phyloP scores from a whole-genome alignment of 441 rosid genomes.

The Populus hybrid region DNA sequence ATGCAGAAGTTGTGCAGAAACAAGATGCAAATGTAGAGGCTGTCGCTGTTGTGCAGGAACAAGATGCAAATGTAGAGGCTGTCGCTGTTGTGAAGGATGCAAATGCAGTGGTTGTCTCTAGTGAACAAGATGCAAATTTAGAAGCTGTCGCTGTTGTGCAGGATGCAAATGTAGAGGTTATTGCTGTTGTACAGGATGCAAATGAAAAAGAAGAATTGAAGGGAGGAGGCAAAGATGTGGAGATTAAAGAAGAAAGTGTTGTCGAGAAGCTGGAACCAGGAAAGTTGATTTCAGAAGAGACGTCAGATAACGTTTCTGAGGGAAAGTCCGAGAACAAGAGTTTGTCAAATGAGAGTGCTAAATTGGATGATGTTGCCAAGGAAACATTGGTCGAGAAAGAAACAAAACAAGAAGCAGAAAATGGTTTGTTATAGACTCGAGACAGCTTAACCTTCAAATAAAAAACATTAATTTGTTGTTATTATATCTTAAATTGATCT shows the following conservation, averaged over 20 bases:
- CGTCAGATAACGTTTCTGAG: conserved; percentile 18
- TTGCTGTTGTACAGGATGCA: conserved; percentile 6
- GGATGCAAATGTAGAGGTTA: background rate
- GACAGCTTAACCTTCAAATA: background rate
- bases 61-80: too few relatives aligned
- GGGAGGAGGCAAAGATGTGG: conserved; percentile 1
- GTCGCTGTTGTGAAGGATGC: too few relatives aligned
- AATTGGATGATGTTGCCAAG: conserved; percentile 5
- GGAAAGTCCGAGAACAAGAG: conserved; percentile 23
- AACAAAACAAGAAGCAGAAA: conserved; percentile 15
- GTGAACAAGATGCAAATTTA: too few relatives aligned
- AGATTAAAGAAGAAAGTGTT: background rate
- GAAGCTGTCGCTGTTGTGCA: background rate
- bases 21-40: too few relatives aligned
- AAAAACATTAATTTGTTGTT: background rate
- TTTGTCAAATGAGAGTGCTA: conserved; percentile 14
- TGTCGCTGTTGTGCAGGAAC: too few relatives aligned
- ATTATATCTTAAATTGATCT: background rate
- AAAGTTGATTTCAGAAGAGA: conserved; percentile 22
- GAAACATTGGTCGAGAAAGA: conserved; percentile 12
- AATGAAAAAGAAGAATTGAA: conserved; percentile 21
- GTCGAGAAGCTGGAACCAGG: conserved; percentile 11
- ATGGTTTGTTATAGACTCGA: conserved; percentile 16
- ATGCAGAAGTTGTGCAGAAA: too few relatives aligned
- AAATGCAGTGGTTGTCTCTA: too few relatives aligned